Conservation (phyloP, 2,329 filamentous ascomycete genomes). For the Colletotrichum sp. region DNA sequence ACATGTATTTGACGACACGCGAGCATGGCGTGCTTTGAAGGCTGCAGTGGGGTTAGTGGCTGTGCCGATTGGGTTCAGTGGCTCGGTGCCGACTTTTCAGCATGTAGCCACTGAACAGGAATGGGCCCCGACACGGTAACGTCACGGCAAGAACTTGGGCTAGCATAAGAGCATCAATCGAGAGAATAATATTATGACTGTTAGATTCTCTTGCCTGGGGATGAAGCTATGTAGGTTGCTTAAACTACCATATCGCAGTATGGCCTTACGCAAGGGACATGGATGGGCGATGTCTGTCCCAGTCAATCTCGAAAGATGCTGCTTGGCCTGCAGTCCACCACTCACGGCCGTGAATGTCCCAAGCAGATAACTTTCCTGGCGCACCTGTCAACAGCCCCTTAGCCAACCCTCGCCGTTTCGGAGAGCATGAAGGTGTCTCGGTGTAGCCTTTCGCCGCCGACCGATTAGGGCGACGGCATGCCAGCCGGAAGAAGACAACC, state of each 20-base stretch:
- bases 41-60: not conserved
- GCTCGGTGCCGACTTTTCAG: not conserved
- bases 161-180: not conserved
- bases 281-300: not conserved
- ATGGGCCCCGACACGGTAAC: not conserved
- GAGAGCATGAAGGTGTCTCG: not conserved
- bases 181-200: not conserved
- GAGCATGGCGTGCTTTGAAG: not conserved
- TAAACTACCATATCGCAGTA: not conserved
- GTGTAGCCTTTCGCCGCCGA: not conserved
- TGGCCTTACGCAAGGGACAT: not conserved
- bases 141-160: not conserved
- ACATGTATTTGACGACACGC: no score
- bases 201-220: not conserved
- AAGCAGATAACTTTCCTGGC: no score
- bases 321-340: not conserved
- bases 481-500: not conserved
- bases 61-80: not conserved
- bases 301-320: not conserved
- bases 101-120: not conserved
- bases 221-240: not conserved
- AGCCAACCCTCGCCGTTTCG: not conserved
- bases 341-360: not conserved
- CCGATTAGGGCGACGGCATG: not conserved
- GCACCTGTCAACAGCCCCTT: no score